Evolutionary conservation across 1,139 yeast species (phyloP), one percentile per base, ranked within the genome.

Genomic region (Pichia sp.): DNA sequence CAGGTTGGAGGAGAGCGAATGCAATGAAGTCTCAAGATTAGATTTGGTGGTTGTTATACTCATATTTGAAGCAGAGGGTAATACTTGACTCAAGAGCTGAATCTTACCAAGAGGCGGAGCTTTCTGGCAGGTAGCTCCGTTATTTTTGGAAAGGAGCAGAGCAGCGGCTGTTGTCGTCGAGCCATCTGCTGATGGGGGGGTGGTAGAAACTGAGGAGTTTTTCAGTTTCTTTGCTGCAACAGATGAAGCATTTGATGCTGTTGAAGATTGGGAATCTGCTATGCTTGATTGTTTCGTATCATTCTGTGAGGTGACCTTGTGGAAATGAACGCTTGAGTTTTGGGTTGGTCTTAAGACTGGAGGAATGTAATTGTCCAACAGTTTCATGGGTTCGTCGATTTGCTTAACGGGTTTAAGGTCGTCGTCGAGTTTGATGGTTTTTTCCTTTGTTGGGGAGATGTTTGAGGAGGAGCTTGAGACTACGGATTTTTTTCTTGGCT

Each of bases 291-390:
- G 4, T 13, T 36, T 36, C 15, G 7, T 13, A 15, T 5, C 15
- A 13, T 36, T 36, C 15, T 10, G 15, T 4, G 15, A 10, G 15
- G 13, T 34, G 8, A 15, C 26, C 19, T 42, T 49, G 31, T 15
- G 34, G 8, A 34, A 38, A 41, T 3, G 45, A 15, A n/a, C 45
- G 38, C 31, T 45, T 46, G 8, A 41, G 8, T 11, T 47, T 29
- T 34, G 50, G 13, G 57, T 59, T 15, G 67, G 67, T 13, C 72
- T 60, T 32, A 68, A 56, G 13, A 67, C 70, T 1, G 71, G 66
- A 4, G 72, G 72, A 0, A 68, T 61, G 49, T 68, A 68, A 44
- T 63, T 61, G 34, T 52, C 50, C 1, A 64, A 59, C 4, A 65
- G 46, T 45, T 61, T 64, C n/a, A 58, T 50, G 4, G 69, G 70